phyloP scores from a whole-genome alignment of 2,329 filamentous ascomycete species.

The Sarocladium brachiariae region DNA sequence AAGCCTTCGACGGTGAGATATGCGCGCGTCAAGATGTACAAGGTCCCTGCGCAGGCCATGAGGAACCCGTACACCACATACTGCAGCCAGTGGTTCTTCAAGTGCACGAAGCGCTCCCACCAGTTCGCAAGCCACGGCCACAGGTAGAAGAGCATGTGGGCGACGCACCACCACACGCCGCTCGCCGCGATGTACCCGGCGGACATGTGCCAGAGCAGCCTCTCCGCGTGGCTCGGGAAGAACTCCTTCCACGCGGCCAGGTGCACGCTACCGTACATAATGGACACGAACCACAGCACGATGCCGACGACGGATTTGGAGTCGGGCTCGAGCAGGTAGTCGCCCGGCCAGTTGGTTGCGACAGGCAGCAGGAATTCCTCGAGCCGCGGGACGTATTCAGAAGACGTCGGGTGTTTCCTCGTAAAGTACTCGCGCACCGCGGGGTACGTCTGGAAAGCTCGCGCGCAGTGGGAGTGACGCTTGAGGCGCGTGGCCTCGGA shows the following conservation, averaged over 20 bases:
- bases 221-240: neutral
- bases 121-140: neutral
- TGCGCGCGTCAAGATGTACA: neutral
- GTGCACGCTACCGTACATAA: neutral
- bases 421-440: slow-evolving; percentile 2
- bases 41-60: neutral
- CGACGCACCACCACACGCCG: neutral
- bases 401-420: neutral
- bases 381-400: neutral
- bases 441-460: neutral
- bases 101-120: neutral
- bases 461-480: neutral
- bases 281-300: neutral
- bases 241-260: neutral
- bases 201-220: neutral
- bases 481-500: neutral
- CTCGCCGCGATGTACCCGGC: neutral
- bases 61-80: slow-evolving; percentile 1
- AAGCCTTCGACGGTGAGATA: neutral
- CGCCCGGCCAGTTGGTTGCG: neutral
- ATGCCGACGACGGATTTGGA: neutral
- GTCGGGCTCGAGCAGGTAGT: neutral
- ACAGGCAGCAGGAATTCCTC: neutral
- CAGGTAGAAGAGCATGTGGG: neutral
- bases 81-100: slow-evolving; percentile 2